These are phyloP conservation scores for Fomitopsis betulina DNA, from an alignment of 1,284 basidiomycete species.

Conservation along the genomic window DNA sequence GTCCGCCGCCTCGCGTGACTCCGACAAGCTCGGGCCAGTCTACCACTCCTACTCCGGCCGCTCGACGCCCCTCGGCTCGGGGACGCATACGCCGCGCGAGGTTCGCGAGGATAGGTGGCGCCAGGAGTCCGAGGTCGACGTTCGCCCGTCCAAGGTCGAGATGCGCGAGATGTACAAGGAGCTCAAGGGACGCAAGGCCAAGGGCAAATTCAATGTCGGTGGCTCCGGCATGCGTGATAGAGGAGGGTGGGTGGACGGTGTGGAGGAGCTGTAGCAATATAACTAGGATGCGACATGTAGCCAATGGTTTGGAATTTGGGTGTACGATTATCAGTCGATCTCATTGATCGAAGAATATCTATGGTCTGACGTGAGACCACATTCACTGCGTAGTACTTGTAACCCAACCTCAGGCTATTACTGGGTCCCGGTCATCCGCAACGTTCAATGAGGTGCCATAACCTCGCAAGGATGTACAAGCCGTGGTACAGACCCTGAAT, in stretches of 20 bases:
- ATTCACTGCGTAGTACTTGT: no score
- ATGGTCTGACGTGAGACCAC: no score
- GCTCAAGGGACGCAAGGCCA: constrained; percentile 75
- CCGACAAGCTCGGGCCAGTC: constrained; percentile 28
- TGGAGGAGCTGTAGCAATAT: constrained; percentile 7
- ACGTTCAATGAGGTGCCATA: no score
- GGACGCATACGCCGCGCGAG: constrained; percentile 76
- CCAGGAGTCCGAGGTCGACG: constrained; percentile 45
- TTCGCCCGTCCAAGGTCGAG: constrained; percentile 68
- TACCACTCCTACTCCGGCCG: constrained; percentile 41
- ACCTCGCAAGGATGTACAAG: no score
- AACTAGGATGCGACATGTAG: neutral
- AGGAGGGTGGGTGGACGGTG: constrained; percentile 23
- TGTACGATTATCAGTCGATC: no score
- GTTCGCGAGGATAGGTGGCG: constrained; percentile 72
- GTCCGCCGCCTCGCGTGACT: constrained; percentile 40
- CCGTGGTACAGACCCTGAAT: no score
- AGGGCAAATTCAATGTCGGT: constrained; percentile 60
- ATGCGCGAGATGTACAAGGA: constrained; percentile 90
- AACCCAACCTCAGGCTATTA: no score
- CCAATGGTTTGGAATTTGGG: no score
- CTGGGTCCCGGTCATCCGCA: no score
- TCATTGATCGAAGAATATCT: no score
- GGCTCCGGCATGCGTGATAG: constrained; percentile 54
- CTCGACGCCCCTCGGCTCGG: constrained; percentile 46